These are phyloP conservation scores for Lactarius sanguifluus DNA, from an alignment of 768 basidiomycete genomes.

Conservation along the genomic window DNA sequence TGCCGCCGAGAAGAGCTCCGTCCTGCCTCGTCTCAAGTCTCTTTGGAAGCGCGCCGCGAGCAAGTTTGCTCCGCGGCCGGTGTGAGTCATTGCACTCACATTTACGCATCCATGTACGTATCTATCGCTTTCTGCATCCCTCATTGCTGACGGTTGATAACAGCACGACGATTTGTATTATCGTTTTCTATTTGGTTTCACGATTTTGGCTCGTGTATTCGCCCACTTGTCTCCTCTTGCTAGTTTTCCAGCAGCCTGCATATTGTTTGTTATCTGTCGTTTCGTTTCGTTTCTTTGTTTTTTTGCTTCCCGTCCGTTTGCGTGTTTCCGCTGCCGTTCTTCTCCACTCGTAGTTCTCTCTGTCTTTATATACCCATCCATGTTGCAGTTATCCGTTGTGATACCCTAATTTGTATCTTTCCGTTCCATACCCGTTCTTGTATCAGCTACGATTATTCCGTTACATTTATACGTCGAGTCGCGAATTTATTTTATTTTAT, in stretches of 20 bases:
- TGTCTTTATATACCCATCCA: not conserved
- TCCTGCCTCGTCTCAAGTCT: constrained; percentile 19
- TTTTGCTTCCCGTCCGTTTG: not conserved
- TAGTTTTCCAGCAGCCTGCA: not conserved
- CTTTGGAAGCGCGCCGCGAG: constrained; percentile 25
- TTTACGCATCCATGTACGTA: constrained; percentile 8
- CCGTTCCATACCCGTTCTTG: not conserved
- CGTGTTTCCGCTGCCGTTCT: not conserved
- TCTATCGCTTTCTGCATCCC: not conserved
- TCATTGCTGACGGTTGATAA: not conserved
- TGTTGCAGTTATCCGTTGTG: not conserved
- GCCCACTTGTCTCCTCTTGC: not conserved
- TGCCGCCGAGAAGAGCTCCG: constrained; percentile 10
- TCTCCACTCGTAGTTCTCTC: not conserved
- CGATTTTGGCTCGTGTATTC: not conserved
- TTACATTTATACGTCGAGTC: too few relatives aligned
- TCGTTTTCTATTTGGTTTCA: not conserved
- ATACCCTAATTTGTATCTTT: not conserved
- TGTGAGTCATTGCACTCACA: constrained; percentile 4
- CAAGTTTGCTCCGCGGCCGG: constrained; percentile 13
- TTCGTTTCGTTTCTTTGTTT: not conserved
- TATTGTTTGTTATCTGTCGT: not conserved
- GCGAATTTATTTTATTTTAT: too few relatives aligned
- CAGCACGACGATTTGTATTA: not conserved
- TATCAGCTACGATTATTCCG: not conserved